Evolutionary conservation across 371 early-diverging fungal species (phyloP), one percentile per base, ranked within the genome.

Genomic region (Zychaea mexicana): DNA sequence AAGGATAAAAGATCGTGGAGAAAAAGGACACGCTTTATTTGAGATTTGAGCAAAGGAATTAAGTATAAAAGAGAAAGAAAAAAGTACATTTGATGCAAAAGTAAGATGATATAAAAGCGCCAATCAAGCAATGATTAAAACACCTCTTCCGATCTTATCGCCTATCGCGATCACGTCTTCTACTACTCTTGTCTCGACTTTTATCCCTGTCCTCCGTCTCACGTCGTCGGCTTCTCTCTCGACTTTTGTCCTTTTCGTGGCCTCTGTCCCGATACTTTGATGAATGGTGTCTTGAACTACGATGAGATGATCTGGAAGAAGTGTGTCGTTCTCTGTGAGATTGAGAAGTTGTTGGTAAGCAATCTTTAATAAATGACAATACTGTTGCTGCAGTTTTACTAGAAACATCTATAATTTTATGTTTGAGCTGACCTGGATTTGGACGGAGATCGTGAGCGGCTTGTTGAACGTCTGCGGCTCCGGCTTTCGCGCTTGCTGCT

Each of bases 261-360:
- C 66, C 76, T 22, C 55, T 49, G 21, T 66, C 62, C 4, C 67
- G 67, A 57, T 68, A 71, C 52, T 67, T 61, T 10, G 77, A 77
- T 24, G 72, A 68, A 52, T 70, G 78, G 52, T 67, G 74, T 42
- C 71, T 66, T 39, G 73, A 67, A 21, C 73, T 72, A 12, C 73
- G 70, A 46, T 72, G 67, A 8, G 55, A n/a, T 33, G 33, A 54
- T n/a, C 70, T 26, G 3, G 57, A 45, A 52, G 65, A 60, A 8
- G 69, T 66, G 45, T 64, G 64, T 21, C 60, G 45, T 10, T 68
- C 72, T 42, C 46, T 59, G 27, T 62, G 68, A 2, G 60, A 64
- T 22, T 27, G 56, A 53, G 19, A 27, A 28, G 26, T 10, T 31
- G 53, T 53, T 28, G 56, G 64, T 15, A 47, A 62, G 17, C 49